These are phyloP conservation scores for Aureobasidium sp. DNA, from an alignment of 2,329 filamentous ascomycete genomes.

Conservation along the genomic window DNA sequence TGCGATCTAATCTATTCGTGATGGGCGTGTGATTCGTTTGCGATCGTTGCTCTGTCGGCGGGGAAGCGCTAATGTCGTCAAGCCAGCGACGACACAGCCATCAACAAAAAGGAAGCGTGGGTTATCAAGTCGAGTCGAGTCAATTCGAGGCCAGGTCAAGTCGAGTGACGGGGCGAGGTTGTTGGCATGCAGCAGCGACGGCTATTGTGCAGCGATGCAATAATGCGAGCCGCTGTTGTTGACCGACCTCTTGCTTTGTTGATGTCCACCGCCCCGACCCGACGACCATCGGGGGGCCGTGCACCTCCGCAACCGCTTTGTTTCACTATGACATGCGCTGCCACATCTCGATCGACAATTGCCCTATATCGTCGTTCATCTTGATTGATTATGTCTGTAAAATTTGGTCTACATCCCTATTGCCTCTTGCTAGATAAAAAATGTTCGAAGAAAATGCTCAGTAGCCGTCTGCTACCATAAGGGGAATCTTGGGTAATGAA, in stretches of 20 bases:
- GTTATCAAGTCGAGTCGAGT: background rate
- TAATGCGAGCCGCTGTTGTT: constrained; percentile 7
- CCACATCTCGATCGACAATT: background rate
- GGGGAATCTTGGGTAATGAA: background rate
- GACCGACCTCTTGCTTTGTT: background rate
- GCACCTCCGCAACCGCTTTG: background rate
- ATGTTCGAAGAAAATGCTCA: background rate
- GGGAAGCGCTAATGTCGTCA: constrained; percentile 1
- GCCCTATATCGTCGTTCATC: background rate
- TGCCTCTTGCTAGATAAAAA: background rate
- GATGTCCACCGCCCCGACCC: background rate
- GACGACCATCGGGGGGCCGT: background rate
- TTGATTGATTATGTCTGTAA: background rate
- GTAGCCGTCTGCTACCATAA: background rate
- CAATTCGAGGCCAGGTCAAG: background rate
- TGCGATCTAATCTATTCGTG: background rate
- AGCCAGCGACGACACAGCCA: constrained; percentile 4
- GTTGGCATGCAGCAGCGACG: background rate
- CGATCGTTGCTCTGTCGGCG: background rate
- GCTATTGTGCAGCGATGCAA: background rate
- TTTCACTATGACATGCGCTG: background rate
- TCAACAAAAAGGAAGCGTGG: background rate
- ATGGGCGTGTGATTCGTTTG: constrained; percentile 1
- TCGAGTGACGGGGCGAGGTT: background rate
- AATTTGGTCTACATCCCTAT: background rate